Percentiles rank a stretch among this genome's conserved stretches.
These are phyloP conservation scores for Escovopsis weberi DNA, from an alignment of 2,329 filamentous ascomycete genomes.

Conservation along the genomic window DNA sequence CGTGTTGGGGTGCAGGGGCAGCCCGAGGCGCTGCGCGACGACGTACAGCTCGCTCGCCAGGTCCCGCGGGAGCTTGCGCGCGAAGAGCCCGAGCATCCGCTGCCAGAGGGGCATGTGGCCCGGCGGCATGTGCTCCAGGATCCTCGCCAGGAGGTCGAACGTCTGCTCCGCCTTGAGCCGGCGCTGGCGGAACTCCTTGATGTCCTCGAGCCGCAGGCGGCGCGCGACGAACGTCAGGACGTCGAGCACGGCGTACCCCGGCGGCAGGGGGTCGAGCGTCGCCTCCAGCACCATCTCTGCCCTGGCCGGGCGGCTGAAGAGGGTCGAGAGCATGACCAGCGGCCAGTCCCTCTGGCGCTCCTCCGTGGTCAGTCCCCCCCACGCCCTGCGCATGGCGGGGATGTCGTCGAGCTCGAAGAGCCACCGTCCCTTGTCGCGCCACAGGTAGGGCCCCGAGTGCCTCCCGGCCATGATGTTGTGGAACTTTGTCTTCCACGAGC, in stretches of 20 bases:
- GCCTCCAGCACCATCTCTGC: slow-evolving; percentile 20
- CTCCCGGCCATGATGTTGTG: slow-evolving; percentile 8
- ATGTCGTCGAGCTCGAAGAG: slow-evolving; percentile 16
- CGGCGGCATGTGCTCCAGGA: slow-evolving; percentile 15
- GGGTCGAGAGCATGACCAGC: slow-evolving; percentile 20
- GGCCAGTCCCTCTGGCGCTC: slow-evolving; percentile 17
- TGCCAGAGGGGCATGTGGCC: slow-evolving; percentile 23
- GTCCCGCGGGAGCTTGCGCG: slow-evolving; percentile 14
- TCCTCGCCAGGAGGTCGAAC: slow-evolving; percentile 14
- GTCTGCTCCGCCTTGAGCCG: slow-evolving; percentile 15
- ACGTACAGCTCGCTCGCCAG: slow-evolving; percentile 22
- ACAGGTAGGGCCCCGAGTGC: slow-evolving; percentile 11
- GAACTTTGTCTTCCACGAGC: slow-evolving; percentile 17
- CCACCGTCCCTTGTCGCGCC: slow-evolving; percentile 14
- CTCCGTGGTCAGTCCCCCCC: slow-evolving; percentile 16
- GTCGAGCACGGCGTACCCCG: slow-evolving; percentile 25
- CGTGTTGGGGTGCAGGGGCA: slow-evolving; percentile 27
- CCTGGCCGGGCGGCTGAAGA: slow-evolving; percentile 19
- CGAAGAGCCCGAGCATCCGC: slow-evolving; percentile 20
- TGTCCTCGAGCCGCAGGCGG: slow-evolving; percentile 7
- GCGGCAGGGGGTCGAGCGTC: slow-evolving; percentile 21
- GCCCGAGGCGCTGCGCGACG: slow-evolving; percentile 15
- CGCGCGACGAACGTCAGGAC: slow-evolving; percentile 18
- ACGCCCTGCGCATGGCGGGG: slow-evolving; percentile 19
- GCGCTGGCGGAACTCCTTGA: slow-evolving; percentile 10